Percentiles rank a stretch among this genome's conserved stretches.
Evolutionary conservation across 169 alveolate species (phyloP).

Genomic region (Plasmodium vivax): DNA sequence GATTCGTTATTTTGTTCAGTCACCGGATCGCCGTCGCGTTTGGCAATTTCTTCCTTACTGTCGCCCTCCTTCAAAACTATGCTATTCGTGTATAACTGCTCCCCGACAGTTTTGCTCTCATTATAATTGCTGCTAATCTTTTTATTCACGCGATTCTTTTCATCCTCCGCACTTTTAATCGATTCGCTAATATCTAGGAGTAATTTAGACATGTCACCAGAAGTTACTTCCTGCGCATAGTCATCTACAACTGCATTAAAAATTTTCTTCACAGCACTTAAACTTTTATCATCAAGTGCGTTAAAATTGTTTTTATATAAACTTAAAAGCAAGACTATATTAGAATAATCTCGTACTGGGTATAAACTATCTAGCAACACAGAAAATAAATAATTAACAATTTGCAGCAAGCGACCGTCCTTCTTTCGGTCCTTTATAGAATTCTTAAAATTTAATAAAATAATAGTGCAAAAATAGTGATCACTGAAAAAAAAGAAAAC

Average conservation of each 20-base stretch:
- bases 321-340: constrained; percentile 40
- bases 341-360: constrained; percentile 54
- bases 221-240: neutral
- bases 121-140: neutral
- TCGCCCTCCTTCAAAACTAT: constrained; percentile 5
- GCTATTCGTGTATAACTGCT: neutral
- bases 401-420: constrained; percentile 3
- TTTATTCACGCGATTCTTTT: constrained; percentile 14
- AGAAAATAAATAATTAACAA: constrained; percentile 48
- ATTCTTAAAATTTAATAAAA: constrained; percentile 56
- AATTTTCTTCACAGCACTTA: constrained; percentile 42
- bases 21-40: neutral
- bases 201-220: constrained; percentile 19
- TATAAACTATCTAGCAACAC: constrained; percentile 51
- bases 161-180: constrained; percentile 57
- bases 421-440: constrained; percentile 15
- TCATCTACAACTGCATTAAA: constrained; percentile 45
- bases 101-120: neutral
- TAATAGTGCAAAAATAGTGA: constrained; percentile 45
- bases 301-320: constrained; percentile 39
- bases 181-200: constrained; percentile 54
- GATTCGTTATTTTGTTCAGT: neutral
- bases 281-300: constrained; percentile 18
- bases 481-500: constrained; percentile 70
- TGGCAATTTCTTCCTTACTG: constrained; percentile 9